Evolutionary conservation across 352 stramenopile genomes (phyloP), one percentile per base, ranked within the genome.

Genomic region (Globisporangium nodosum): DNA sequence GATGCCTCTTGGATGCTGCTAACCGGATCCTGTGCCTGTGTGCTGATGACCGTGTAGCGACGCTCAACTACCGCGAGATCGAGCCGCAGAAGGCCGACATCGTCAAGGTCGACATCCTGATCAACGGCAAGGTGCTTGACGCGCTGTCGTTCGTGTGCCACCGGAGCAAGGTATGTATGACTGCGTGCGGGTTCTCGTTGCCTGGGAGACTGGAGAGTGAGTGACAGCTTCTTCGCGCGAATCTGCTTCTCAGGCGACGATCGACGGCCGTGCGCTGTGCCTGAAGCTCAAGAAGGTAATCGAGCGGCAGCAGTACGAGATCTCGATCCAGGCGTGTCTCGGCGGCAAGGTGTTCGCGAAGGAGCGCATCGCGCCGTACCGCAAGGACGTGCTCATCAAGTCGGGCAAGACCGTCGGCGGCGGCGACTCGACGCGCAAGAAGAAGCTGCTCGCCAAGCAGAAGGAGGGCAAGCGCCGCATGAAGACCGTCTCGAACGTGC

Each of bases 361-460:
- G 62, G 96, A 99, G 66, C 82, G 96, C 49, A 98, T 99, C 54
- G 71, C 88, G 43, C 95, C 97, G 5, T 98, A 96, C 73, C 89
- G 97, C 49, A 99, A 99, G 66, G 85, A 94, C 40, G 95, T 99
- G 24, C 70, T 99, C 4, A 96, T 96, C 43, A 98, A 98, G 67
- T 96, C 85, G 4, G 86, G 88, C 50, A 99, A 99, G 63, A 94
- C 78, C 0, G 97, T 99, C 16, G 97, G 97, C 48, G 96, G 97
- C 30, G 97, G 97, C 9, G 97, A 99, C 68, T 81, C 94, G 46
- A 98, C 94, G 50, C 79, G 97, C 52, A 99, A 99, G 73, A 98
- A 98, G 64, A 99, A 99, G 66, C 80, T 99, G 33, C 70, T 99
- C 13, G 97, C 99, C 63, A 99, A 99, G 76, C 97, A 99, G 72